A percentile compares a stretch with the other conserved stretches of the same genome.
Evolutionary conservation across 2,329 filamentous ascomycete genomes (phyloP).

Genomic region (Phialophora macrospora): DNA sequence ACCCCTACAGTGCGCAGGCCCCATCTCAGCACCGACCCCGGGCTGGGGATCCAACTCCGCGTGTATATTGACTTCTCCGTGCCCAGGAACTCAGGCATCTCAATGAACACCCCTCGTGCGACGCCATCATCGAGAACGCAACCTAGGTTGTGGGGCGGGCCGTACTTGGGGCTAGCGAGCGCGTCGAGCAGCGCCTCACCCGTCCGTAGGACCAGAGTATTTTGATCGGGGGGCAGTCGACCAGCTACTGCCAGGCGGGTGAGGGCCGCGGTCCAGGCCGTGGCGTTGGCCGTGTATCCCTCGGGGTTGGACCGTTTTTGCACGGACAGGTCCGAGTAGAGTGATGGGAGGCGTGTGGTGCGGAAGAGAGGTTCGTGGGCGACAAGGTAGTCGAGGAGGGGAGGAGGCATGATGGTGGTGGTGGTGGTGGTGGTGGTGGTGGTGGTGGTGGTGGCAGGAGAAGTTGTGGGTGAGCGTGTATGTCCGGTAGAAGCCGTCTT

Average conservation of each 20-base stretch:
- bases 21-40: constrained; percentile 76
- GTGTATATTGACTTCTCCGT: constrained; percentile 73
- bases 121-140: constrained; percentile 80
- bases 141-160: constrained; percentile 78
- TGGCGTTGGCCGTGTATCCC: constrained; percentile 78
- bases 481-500: not conserved
- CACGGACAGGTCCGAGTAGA: constrained; percentile 83
- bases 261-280: constrained; percentile 77
- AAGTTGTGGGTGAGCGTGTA: not conserved
- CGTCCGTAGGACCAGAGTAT: constrained; percentile 56
- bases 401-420: not conserved
- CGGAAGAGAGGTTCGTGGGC: constrained; percentile 39
- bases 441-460: too few relatives aligned
- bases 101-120: constrained; percentile 69
- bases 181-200: constrained; percentile 69
- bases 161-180: constrained; percentile 77
- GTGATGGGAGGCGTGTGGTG: constrained; percentile 74
- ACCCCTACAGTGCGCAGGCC: constrained; percentile 72
- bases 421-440: not conserved
- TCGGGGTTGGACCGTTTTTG: constrained; percentile 80
- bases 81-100: constrained; percentile 69
- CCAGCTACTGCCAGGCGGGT: constrained; percentile 71
- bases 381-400: constrained; percentile 37
- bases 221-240: constrained; percentile 54
- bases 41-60: constrained; percentile 69